Conservation (phyloP, 139 green algal species). For the Mesostigma viride region DNA sequence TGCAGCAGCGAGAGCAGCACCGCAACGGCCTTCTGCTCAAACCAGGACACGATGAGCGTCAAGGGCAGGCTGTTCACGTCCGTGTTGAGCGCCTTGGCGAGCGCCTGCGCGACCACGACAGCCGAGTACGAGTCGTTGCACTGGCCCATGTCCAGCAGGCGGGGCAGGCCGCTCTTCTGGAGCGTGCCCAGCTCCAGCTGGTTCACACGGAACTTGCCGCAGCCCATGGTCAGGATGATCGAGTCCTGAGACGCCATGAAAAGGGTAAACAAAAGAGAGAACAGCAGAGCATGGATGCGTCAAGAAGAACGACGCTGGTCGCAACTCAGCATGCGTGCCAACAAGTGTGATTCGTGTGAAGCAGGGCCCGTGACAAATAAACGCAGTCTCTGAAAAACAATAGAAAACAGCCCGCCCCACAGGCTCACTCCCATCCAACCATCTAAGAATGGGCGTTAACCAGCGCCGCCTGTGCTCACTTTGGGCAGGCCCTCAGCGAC, state of each 20-base stretch:
- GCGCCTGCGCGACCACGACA: constrained; percentile 49
- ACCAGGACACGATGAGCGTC: constrained; percentile 54
- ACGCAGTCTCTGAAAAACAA: background rate
- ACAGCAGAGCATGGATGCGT: too few relatives aligned
- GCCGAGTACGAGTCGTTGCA: constrained; percentile 43
- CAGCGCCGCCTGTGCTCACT: too few relatives aligned
- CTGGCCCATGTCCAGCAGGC: constrained; percentile 71
- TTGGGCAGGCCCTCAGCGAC: constrained; percentile 2
- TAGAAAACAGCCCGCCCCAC: background rate
- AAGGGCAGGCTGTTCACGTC: constrained; percentile 63
- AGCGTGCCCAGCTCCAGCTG: constrained; percentile 46
- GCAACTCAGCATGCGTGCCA: too few relatives aligned
- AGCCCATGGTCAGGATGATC: constrained; percentile 53
- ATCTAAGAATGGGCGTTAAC: too few relatives aligned
- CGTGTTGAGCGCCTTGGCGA: constrained; percentile 52
- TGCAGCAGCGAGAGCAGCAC: constrained; percentile 61
- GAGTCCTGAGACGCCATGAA: constrained; percentile 22
- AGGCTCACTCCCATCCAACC: too few relatives aligned
- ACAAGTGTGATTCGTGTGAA: too few relatives aligned
- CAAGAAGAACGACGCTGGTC: too few relatives aligned
- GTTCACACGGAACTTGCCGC: constrained; percentile 61
- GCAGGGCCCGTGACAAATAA: too few relatives aligned
- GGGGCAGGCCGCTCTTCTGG: constrained; percentile 43
- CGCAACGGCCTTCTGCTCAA: constrained; percentile 70
- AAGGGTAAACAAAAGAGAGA: background rate